Conservation (phyloP, 306 rosid genomes). For the Begonia fuchsioides region DNA sequence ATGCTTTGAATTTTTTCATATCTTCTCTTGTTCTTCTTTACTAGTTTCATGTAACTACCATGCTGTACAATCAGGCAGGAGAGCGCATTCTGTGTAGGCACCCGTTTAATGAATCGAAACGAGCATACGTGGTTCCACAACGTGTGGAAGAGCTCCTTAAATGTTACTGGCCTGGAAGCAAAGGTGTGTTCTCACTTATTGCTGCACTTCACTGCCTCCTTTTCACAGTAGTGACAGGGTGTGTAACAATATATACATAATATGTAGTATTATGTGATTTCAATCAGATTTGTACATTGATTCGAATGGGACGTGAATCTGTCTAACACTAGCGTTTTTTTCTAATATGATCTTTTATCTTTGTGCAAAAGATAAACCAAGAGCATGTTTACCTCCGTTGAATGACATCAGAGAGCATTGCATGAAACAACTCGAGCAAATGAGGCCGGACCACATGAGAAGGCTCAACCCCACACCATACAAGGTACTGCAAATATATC, state of each 20-base stretch:
- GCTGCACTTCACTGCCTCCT: too few species aligned
- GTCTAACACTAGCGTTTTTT: too few species aligned
- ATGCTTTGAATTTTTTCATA: neutral
- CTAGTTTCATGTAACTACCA: too few species aligned
- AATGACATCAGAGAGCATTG: constrained; percentile 65
- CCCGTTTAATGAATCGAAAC: constrained; percentile 93
- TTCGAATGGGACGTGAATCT: too few species aligned
- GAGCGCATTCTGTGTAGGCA: constrained; percentile 89
- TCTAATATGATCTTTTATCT: constrained; percentile 4
- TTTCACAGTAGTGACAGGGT: too few species aligned
- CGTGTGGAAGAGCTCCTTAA: constrained; percentile 77
- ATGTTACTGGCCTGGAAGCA: constrained; percentile 76
- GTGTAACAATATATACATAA: too few species aligned
- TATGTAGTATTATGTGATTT: too few species aligned
- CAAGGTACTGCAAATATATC: constrained; percentile 36
- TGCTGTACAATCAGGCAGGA: constrained; percentile 50
- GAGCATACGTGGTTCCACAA: constrained; percentile 98
- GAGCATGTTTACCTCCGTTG: constrained; percentile 56
- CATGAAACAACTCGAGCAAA: constrained; percentile 65
- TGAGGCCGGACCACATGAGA: constrained; percentile 98
- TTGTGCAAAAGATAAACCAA: constrained; percentile 30
- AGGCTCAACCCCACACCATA: constrained; percentile 94
- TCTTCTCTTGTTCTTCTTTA: neutral
- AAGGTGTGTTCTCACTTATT: constrained; percentile 32
- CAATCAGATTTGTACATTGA: too few species aligned